These are phyloP conservation scores for Scleromitrula shiraiana DNA, from an alignment of 2,329 filamentous ascomycete species.

Conservation along the genomic window DNA sequence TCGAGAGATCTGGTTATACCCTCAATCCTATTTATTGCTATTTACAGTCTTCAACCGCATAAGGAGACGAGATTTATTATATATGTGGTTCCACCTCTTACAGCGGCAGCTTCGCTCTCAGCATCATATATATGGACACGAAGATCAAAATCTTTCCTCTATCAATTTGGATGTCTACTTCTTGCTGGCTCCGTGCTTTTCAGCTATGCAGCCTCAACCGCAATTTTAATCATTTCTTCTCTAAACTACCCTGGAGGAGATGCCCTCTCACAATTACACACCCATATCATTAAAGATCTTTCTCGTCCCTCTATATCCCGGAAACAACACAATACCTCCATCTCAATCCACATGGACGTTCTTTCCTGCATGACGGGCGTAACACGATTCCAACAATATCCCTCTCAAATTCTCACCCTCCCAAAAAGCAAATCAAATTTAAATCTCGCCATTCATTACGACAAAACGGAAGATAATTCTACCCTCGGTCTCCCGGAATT, in stretches of 20 bases:
- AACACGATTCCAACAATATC: conserved; percentile 50
- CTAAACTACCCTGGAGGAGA: conserved; percentile 91
- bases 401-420: conserved; percentile 1
- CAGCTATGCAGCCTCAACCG: conserved; percentile 52
- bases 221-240: conserved; percentile 69
- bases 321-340: conserved; percentile 28
- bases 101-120: conserved; percentile 65
- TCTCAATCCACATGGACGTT: conserved; percentile 55
- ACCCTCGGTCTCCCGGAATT: conserved; percentile 42
- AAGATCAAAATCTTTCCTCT: conserved; percentile 51
- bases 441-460: conserved; percentile 34
- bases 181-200: conserved; percentile 52
- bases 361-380: conserved; percentile 64
- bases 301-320: conserved; percentile 15
- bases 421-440: not conserved
- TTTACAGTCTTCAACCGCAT: conserved; percentile 87
- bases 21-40: conserved; percentile 59
- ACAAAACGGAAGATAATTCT: conserved; percentile 52
- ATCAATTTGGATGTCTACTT: conserved; percentile 44
- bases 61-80: conserved; percentile 96
- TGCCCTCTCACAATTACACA: conserved; percentile 53
- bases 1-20: conserved; percentile 53
- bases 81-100: conserved; percentile 75
- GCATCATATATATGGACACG: conserved; percentile 64
- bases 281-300: conserved; percentile 25